Base-by-base conservation (phyloP, 1,139 yeast species). In the Geotrichum europaeum region DNA sequence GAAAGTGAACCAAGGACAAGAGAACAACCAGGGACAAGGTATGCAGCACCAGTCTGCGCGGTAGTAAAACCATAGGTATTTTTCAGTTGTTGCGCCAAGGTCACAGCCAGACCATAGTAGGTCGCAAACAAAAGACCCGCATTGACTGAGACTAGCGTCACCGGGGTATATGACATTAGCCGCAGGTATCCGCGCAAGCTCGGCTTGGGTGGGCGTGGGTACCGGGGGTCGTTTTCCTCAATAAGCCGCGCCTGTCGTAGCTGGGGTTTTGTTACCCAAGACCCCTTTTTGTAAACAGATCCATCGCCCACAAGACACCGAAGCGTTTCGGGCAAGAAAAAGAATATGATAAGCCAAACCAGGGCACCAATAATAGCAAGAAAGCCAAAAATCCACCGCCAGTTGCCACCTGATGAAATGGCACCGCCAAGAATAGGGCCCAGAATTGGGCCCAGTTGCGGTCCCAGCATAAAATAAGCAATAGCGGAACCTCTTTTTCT, bases 361-460 rank as follows among this genome's bases (percentile, higher is more conserved):
- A 80, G 71, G 0, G 86, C 90, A 0, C 89, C 82, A 53, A 87
- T 73, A 47, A 87, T 85, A 32, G 86, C 89, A 72, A 89, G 76
- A 58, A 82, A 76, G 0, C 84, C 85, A 75, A 84, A 84, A 12
- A 79, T 72, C 85, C 94, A 89, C 70, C 96, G 78, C 96, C 96
- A 90, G 7, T 89, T 88, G 85, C 91, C 87, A 15, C 79, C 80
- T 57, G 82, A 77, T 4, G 89, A 81, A 34, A 90, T 81, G 1
- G 85, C 84, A 64, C 96, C 95, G 58, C 96, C 96, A 51, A 89
- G 72, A 43, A 89, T 85, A 0, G 97, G 97, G 15, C 95, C 85
- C 12, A 87, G 66, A 62, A 90, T 78, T 0, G 96, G 96, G 0
- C 96, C 96, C 70, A 86, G 80, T 53, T 90, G 78, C 0, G 96